Conservation (phyloP, 108 stramenopile species). For the Skeletonema potamos region DNA sequence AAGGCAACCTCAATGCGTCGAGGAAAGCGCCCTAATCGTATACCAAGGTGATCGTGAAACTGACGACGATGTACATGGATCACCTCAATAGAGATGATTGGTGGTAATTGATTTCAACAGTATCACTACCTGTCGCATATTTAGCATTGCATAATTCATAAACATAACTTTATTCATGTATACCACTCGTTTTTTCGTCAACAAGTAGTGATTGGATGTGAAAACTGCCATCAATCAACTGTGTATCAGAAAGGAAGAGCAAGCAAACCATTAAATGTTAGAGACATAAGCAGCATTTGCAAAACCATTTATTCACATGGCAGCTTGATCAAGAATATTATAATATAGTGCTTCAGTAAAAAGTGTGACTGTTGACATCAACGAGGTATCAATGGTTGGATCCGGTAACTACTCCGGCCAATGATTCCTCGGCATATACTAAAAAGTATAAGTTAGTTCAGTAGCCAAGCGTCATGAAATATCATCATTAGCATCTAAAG, state of each 20-base stretch:
- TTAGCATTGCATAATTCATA: background rate
- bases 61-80: background rate
- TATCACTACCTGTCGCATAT: background rate
- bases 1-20: background rate
- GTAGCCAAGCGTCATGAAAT: constrained; percentile 69
- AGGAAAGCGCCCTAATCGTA: background rate
- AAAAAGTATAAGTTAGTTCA: constrained; percentile 23
- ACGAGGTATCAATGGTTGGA: constrained; percentile 45
- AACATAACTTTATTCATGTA: background rate
- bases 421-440: constrained; percentile 28
- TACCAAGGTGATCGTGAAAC: background rate
- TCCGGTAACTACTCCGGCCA: constrained; percentile 79
- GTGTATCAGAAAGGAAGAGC: background rate
- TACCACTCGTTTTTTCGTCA: background rate
- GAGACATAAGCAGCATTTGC: background rate
- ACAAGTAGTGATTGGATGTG: too few relatives aligned
- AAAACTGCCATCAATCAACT: background rate
- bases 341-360: constrained; percentile 30
- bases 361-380: constrained; percentile 51
- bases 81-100: background rate
- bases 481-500: constrained; percentile 42
- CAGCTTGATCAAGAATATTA: background rate
- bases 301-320: background rate
- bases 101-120: background rate
- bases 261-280: background rate